Conservation (phyloP, 179 eudicot genomes). For the Nepenthes alata region DNA sequence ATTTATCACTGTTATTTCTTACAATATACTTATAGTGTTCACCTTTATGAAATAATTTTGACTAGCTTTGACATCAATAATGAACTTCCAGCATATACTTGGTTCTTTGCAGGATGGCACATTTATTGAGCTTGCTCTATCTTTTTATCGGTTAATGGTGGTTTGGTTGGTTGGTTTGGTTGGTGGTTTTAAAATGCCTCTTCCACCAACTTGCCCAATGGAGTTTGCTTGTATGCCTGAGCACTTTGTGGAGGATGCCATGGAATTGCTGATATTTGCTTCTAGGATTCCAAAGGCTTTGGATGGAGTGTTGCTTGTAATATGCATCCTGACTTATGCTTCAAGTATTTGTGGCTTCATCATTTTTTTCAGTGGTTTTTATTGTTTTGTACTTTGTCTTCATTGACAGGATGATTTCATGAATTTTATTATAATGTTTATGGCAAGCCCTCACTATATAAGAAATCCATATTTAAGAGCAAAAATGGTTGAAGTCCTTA, state of each 20-base stretch:
- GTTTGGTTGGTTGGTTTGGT: slow-evolving; percentile 82
- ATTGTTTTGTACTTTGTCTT: not conserved
- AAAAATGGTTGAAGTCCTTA: slow-evolving; percentile 96
- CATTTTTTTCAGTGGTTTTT: not conserved
- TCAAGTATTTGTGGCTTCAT: not conserved
- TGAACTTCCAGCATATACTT: not conserved
- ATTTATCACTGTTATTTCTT: no score
- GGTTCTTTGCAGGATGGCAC: slow-evolving; percentile 48
- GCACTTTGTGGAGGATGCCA: slow-evolving; percentile 88
- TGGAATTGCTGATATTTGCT: slow-evolving; percentile 93
- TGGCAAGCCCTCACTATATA: slow-evolving; percentile 87
- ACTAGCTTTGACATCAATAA: not conserved
- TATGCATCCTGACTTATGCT: slow-evolving; percentile 3
- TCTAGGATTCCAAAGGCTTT: slow-evolving; percentile 89
- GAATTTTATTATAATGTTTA: slow-evolving; percentile 98
- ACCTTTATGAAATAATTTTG: no score
- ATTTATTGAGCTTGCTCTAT: slow-evolving; percentile 64
- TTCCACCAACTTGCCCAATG: slow-evolving; percentile 67
- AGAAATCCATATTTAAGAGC: slow-evolving; percentile 94
- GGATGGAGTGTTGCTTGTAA: slow-evolving; percentile 77
- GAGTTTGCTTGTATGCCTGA: slow-evolving; percentile 97
- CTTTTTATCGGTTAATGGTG: slow-evolving; percentile 75
- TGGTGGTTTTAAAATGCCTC: slow-evolving; percentile 90
- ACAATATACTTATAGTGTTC: not conserved
- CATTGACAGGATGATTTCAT: slow-evolving; percentile 77